phyloP scores from a whole-genome alignment of 345 rosid genomes.

The Populus davidiana region DNA sequence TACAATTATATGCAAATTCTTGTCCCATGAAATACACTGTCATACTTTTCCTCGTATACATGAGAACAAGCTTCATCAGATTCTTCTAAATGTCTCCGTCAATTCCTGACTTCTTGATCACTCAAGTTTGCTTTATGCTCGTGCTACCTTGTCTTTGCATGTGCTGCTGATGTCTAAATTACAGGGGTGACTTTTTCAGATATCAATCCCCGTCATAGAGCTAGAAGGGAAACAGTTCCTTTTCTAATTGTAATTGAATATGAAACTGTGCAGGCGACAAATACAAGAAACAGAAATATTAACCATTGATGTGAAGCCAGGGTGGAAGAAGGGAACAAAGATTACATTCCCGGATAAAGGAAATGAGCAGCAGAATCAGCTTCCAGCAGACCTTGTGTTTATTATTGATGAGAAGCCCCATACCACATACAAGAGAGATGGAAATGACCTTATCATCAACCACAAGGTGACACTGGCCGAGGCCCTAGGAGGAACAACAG shows the following conservation, averaged over 20 bases:
- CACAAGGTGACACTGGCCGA: constrained; percentile 63
- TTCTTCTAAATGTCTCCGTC: not conserved
- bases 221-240: not conserved
- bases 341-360: constrained; percentile 91
- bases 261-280: constrained; percentile 48
- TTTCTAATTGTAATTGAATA: constrained; percentile 1
- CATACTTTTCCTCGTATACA: not conserved
- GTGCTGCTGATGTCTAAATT: not conserved
- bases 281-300: constrained; percentile 75
- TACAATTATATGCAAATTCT: not conserved
- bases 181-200: not conserved
- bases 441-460: constrained; percentile 68
- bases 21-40: not conserved
- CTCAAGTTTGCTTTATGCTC: not conserved
- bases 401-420: constrained; percentile 85
- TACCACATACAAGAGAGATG: constrained; percentile 62
- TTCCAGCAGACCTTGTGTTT: constrained; percentile 88
- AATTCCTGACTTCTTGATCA: not conserved
- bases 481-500: constrained; percentile 75
- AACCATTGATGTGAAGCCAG: constrained; percentile 86
- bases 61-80: not conserved
- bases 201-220: not conserved
- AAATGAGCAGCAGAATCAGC: constrained; percentile 80
- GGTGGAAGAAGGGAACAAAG: constrained; percentile 98
- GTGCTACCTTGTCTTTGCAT: not conserved